These are phyloP conservation scores for Skeletonema costatum DNA, from an alignment of 108 stramenopile species.

Conservation along the genomic window DNA sequence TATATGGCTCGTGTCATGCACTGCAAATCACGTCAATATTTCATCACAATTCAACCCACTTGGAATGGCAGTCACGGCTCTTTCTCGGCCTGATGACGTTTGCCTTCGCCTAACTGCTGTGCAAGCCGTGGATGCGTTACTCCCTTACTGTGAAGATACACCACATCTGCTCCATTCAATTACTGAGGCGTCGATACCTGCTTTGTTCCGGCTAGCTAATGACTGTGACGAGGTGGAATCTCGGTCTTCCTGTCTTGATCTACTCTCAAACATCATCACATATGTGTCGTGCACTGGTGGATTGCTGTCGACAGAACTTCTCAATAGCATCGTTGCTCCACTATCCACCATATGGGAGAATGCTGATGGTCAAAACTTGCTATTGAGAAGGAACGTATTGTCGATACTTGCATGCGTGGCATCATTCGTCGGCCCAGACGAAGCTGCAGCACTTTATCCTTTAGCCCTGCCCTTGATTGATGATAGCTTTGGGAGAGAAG, in stretches of 20 bases:
- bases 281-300: slow-evolving; percentile 28
- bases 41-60: slow-evolving; percentile 24
- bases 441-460: slow-evolving; percentile 31
- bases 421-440: slow-evolving; percentile 28
- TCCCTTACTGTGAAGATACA: slow-evolving; percentile 29
- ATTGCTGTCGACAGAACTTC: slow-evolving; percentile 15
- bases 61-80: slow-evolving; percentile 14
- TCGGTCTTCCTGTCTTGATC: slow-evolving; percentile 35
- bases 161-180: slow-evolving; percentile 22
- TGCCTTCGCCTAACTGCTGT: slow-evolving; percentile 32
- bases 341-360: slow-evolving; percentile 42
- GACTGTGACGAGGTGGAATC: slow-evolving; percentile 44
- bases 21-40: slow-evolving; percentile 28
- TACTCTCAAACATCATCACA: slow-evolving; percentile 27
- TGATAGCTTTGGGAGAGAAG: slow-evolving; percentile 35
- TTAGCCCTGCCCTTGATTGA: slow-evolving; percentile 52
- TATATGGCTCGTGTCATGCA: slow-evolving; percentile 42
- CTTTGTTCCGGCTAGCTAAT: slow-evolving; percentile 31
- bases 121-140: slow-evolving; percentile 33
- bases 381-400: slow-evolving; percentile 43
- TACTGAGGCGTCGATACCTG: slow-evolving; percentile 15
- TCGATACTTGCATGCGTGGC: slow-evolving; percentile 40
- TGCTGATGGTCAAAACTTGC: slow-evolving; percentile 37
- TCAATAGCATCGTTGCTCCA: slow-evolving; percentile 35
- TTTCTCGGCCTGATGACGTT: slow-evolving; percentile 14